Evolutionary conservation across 192 early-diverging fungal genomes (phyloP).

Genomic region (Rhizoclosmatium sp.): DNA sequence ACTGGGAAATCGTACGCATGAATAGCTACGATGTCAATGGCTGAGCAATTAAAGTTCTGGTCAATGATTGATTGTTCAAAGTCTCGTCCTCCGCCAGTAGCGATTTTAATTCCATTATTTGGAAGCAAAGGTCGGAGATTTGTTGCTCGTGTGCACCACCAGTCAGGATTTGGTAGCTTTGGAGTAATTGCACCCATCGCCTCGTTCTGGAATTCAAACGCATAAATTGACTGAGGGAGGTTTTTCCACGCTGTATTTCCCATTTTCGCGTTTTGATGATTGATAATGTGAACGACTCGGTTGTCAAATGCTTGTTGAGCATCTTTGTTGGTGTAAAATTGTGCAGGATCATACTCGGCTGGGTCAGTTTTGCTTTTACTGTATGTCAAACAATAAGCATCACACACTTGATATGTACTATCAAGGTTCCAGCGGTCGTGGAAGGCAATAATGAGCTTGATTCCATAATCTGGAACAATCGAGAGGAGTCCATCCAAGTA

Average conservation of each 20-base stretch:
- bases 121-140: not conserved
- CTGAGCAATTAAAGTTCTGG: conserved; percentile 27
- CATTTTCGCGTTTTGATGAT: conserved; percentile 28
- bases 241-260: conserved; percentile 9
- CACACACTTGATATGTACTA: conserved; percentile 28
- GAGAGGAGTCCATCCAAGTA: conserved; percentile 18
- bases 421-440: conserved; percentile 40
- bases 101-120: not conserved
- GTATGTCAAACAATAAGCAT: conserved; percentile 36
- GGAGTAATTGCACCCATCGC: not conserved
- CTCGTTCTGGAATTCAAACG: conserved; percentile 36
- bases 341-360: not conserved
- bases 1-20: not conserved
- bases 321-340: conserved; percentile 15
- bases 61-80: not conserved
- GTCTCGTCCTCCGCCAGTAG: conserved; percentile 18
- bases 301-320: conserved; percentile 30
- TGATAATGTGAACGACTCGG: conserved; percentile 29
- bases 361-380: too few species aligned
- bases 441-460: conserved; percentile 34
- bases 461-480: conserved; percentile 12
- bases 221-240: conserved; percentile 34
- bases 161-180: conserved; percentile 9
- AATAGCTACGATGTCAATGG: conserved; percentile 32
- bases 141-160: conserved; percentile 36